Conservation (phyloP, 768 basidiomycete species). For the Naganishia kalamii region DNA sequence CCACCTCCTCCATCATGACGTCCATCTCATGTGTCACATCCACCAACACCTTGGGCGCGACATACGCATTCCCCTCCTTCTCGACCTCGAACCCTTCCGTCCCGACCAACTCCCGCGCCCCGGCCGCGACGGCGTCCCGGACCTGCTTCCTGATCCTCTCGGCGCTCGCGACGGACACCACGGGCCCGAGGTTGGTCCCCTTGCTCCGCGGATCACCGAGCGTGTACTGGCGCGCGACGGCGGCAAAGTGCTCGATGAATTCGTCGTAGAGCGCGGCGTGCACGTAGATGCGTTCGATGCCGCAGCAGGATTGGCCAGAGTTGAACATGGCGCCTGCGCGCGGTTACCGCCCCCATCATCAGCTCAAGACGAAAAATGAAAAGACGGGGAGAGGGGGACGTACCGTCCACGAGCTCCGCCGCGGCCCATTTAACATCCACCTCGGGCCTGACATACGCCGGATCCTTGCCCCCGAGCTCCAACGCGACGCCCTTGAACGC, state of each 20-base stretch:
- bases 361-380: not conserved
- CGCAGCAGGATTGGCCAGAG: slow-evolving; percentile 94
- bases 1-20: slow-evolving; percentile 66
- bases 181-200: slow-evolving; percentile 80
- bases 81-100: slow-evolving; percentile 58
- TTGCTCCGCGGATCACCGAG: slow-evolving; percentile 76
- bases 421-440: slow-evolving; percentile 77
- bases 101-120: slow-evolving; percentile 69
- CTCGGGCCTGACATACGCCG: slow-evolving; percentile 86
- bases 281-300: slow-evolving; percentile 93
- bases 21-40: slow-evolving; percentile 92
- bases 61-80: slow-evolving; percentile 68
- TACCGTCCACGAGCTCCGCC: slow-evolving; percentile 83
- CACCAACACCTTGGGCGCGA: slow-evolving; percentile 83
- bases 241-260: slow-evolving; percentile 69
- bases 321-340: slow-evolving; percentile 81
- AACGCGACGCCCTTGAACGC: slow-evolving; percentile 83
- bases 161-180: slow-evolving; percentile 81
- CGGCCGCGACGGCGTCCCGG: slow-evolving; percentile 71
- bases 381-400: slow-evolving; percentile 19
- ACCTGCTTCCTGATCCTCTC: slow-evolving; percentile 79
- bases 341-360: not conserved
- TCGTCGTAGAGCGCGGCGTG: slow-evolving; percentile 72
- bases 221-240: slow-evolving; percentile 71
- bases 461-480: slow-evolving; percentile 97